Evolutionary conservation across 23 red algal species (phyloP).

Genomic region (Gracilaria vermiculophylla): DNA sequence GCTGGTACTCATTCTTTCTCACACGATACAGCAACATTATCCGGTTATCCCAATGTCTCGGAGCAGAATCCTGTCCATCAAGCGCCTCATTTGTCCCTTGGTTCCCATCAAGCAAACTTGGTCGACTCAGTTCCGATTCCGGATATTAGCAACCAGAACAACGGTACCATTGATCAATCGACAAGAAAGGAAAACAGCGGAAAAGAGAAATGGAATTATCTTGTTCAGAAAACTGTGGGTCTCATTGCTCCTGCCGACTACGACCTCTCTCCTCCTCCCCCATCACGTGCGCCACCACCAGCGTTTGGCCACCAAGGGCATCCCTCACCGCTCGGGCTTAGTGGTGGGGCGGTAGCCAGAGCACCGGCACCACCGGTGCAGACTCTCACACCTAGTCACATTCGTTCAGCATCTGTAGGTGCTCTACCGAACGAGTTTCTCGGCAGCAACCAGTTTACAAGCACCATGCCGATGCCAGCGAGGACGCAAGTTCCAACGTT

Average conservation of each 20-base stretch:
- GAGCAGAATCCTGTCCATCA: background rate
- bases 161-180: background rate
- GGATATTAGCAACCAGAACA: background rate
- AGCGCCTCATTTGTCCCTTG: background rate
- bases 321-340: background rate
- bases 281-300: slow-evolving; percentile 22
- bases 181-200: background rate
- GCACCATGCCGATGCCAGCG: too few species aligned
- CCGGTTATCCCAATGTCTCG: background rate
- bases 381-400: slow-evolving; percentile 2
- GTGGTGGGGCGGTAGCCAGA: slow-evolving; percentile 3
- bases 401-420: slow-evolving; percentile 33
- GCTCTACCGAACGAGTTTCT: slow-evolving; percentile 7
- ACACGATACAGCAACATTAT: background rate
- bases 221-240: slow-evolving; percentile 43
- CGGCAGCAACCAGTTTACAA: background rate
- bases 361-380: background rate
- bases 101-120: background rate
- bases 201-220: slow-evolving; percentile 19
- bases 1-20: background rate
- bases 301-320: background rate
- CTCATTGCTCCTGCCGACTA: slow-evolving; percentile 46
- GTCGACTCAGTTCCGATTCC: background rate
- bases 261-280: slow-evolving; percentile 44
- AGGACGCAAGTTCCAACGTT: background rate